Conservation (phyloP, 345 rosid species). For the Euphorbia peplus region DNA sequence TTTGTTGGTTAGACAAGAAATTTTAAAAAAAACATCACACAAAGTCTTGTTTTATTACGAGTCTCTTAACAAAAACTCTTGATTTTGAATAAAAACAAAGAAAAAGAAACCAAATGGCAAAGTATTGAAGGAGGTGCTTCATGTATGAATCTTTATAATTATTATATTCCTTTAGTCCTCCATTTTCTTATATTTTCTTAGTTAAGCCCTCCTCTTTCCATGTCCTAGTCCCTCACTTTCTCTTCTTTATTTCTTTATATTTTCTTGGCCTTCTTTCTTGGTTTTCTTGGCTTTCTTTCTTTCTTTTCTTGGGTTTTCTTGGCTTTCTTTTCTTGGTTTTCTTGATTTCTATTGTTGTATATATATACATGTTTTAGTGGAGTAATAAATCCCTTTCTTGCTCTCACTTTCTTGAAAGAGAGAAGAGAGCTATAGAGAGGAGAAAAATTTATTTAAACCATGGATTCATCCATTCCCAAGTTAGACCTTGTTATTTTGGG, state of each 20-base stretch:
- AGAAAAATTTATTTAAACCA: no score
- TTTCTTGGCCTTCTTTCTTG: not conserved
- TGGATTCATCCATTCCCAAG: not conserved
- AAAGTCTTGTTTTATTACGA: not conserved
- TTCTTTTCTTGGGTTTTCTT: no score
- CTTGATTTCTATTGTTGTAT: no score
- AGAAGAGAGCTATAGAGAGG: no score
- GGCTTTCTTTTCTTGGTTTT: no score
- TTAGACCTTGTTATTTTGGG: conserved; percentile 5
- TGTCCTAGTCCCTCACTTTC: conserved; percentile 18
- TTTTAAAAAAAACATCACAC: not conserved
- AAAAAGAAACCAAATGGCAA: no score
- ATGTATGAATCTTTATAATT: conserved; percentile 34
- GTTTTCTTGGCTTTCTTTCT: not conserved
- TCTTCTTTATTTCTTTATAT: not conserved
- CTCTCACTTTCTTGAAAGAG: not conserved
- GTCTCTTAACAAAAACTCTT: no score
- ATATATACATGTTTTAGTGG: conserved; percentile 3
- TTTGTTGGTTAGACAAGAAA: not conserved
- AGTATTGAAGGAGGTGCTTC: conserved; percentile 19
- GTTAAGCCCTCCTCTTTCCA: conserved; percentile 49
- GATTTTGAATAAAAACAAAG: no score
- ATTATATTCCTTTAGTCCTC: no score
- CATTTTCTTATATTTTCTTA: conserved; percentile 36
- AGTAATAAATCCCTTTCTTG: no score